Evolutionary conservation across 202 grass and related monocot genomes (phyloP).

Genomic region (Digitaria exilis): DNA sequence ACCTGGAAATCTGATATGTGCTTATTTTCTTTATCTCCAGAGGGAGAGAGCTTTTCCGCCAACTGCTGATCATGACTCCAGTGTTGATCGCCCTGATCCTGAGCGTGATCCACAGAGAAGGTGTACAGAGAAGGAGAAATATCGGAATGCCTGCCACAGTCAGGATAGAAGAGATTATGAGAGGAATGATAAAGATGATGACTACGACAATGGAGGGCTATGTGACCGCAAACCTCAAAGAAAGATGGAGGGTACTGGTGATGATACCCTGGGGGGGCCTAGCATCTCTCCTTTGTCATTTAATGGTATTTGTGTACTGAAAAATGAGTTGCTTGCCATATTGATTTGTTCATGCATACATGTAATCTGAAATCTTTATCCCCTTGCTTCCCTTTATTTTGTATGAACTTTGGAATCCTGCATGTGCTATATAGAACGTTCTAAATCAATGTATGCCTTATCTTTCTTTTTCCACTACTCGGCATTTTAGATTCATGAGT

Average conservation of each 20-base stretch:
- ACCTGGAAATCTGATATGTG: background rate
- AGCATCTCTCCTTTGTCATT: conserved; percentile 66
- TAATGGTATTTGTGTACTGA: conserved; percentile 78
- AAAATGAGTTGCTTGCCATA: conserved; percentile 61
- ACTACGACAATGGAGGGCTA: conserved; percentile 65
- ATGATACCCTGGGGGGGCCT: conserved; percentile 46
- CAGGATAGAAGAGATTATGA: conserved; percentile 72
- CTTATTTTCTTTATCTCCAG: conserved; percentile 45
- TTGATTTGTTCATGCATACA: background rate
- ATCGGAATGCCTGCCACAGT: conserved; percentile 36
- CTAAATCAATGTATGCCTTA: background rate
- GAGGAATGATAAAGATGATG: conserved; percentile 76
- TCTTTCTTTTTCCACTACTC: background rate
- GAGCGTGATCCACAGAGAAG: conserved; percentile 76
- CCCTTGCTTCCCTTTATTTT: background rate
- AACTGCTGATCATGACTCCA: conserved; percentile 66
- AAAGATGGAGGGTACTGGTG: conserved; percentile 59
- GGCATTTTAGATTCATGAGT: background rate
- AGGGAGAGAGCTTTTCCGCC: conserved; percentile 62
- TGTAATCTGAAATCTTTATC: background rate
- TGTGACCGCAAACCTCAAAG: conserved; percentile 58
- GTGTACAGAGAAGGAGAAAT: conserved; percentile 71
- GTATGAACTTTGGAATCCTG: background rate
- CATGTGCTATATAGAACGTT: background rate
- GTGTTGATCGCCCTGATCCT: conserved; percentile 74